Conservation (phyloP, 768 basidiomycete genomes). For the Collybia mongolica region DNA sequence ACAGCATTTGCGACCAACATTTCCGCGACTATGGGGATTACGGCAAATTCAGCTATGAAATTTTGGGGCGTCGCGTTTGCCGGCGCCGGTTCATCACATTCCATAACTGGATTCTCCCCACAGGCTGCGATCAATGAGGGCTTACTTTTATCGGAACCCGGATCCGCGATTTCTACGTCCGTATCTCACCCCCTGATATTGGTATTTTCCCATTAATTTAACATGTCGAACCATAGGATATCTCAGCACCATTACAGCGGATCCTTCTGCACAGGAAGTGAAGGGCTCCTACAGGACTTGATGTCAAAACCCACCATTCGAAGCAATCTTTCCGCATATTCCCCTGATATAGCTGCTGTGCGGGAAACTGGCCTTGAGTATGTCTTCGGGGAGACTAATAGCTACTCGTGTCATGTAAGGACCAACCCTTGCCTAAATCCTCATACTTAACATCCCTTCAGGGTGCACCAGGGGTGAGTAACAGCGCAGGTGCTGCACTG, state of each 20-base stretch:
- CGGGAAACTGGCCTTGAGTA: slow-evolving; percentile 47
- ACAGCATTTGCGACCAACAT: slow-evolving; percentile 48
- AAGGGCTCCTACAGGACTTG: slow-evolving; percentile 55
- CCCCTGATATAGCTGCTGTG: slow-evolving; percentile 53
- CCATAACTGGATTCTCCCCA: slow-evolving; percentile 53
- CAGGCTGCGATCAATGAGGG: slow-evolving; percentile 55
- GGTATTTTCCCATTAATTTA: neutral
- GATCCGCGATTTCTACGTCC: slow-evolving; percentile 52
- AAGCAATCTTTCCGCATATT: slow-evolving; percentile 52
- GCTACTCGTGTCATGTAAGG: slow-evolving; percentile 42
- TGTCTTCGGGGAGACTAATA: slow-evolving; percentile 66
- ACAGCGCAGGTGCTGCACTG: slow-evolving; percentile 67
- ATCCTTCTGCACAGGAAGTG: slow-evolving; percentile 56
- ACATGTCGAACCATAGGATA: slow-evolving; percentile 32
- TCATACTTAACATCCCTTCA: slow-evolving; percentile 10
- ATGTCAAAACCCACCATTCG: slow-evolving; percentile 62
- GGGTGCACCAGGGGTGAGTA: slow-evolving; percentile 58
- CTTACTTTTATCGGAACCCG: slow-evolving; percentile 42
- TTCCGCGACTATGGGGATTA: slow-evolving; percentile 35
- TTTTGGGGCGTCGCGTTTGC: slow-evolving; percentile 48
- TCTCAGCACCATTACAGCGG: slow-evolving; percentile 60
- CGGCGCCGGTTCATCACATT: slow-evolving; percentile 44
- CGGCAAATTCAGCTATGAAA: slow-evolving; percentile 35
- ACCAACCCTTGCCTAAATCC: neutral
- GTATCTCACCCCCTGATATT: slow-evolving; percentile 12